Evolutionary conservation across 345 rosid species (phyloP), one percentile per base, ranked within the genome.

Genomic region (Eucalyptus urophylla): DNA sequence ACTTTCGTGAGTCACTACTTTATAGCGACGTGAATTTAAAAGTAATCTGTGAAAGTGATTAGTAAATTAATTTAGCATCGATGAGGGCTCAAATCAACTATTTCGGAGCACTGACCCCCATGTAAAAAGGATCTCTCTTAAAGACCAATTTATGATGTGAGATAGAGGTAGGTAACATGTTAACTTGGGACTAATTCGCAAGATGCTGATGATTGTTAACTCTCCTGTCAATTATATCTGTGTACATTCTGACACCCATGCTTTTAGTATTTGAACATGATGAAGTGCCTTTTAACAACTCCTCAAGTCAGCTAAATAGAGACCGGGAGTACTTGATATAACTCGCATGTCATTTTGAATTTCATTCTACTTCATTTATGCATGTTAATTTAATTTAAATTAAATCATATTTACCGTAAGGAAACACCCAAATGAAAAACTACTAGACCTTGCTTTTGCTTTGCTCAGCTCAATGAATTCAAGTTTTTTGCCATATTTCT

Each of bases 21-120:
- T 27, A 12, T 1, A 27, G 31, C 15, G 0, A 60, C 4, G 0
- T 27, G 27, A 56, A 8, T 27, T 8, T 19, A 2, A 19, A 53
- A 53, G 24, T 4, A 4, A 53, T 53, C 0, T 53, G 27, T 54
- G 60, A 22, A 54, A 54, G 11, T 8, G 6, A 22, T 54, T 3
- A 0, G 5, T 4, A 1, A 54, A 54, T 54, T 22, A 27, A 54
- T 54, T 54, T 54, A 54, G 27, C 60, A 54, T 54, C 5, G 11
- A 21, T 54, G 2, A 22, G 5, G 12, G 12, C 27, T 54, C 27
- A 54, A 22, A 54, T 54, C 11, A 54, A 3, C 25, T 21, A 21
- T 8, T 21, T 54, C 11, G 1, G 43, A 21, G 27, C 27, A 22
- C 11, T 8, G 1, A 54, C 5, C 2, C 4, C 6, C 60, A 25